Evolutionary conservation across 495 filamentous ascomycete genomes (phyloP).

Genomic region (Tuber microsphaerosporum): DNA sequence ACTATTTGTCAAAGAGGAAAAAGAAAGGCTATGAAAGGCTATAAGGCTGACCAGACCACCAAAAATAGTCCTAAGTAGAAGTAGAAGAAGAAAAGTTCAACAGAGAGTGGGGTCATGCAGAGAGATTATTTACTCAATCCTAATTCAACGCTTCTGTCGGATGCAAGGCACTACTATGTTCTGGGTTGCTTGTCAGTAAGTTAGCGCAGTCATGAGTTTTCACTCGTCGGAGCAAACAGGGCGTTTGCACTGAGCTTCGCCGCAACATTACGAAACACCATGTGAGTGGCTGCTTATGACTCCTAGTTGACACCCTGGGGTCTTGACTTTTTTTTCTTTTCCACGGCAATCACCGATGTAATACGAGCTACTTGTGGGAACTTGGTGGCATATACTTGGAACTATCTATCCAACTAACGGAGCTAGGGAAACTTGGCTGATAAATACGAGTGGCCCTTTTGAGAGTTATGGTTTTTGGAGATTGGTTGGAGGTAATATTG

Average conservation of each 20-base stretch:
- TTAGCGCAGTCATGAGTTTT: neutral
- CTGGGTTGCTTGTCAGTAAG: neutral
- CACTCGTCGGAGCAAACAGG: neutral
- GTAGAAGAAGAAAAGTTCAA: neutral
- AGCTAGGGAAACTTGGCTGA: neutral
- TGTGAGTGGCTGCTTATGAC: neutral
- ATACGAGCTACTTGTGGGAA: neutral
- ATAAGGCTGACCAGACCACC: neutral
- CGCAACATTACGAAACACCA: neutral
- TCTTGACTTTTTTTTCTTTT: neutral
- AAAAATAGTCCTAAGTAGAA: neutral
- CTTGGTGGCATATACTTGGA: neutral
- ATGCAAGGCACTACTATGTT: neutral
- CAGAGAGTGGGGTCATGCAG: neutral
- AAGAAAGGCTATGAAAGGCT: neutral
- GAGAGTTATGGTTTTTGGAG: neutral
- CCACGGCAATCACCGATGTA: neutral
- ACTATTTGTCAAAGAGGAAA: neutral
- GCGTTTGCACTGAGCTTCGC: neutral
- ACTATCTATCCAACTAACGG: neutral
- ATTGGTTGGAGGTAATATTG: neutral
- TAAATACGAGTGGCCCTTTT: neutral
- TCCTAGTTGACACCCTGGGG: neutral
- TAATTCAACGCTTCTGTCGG: neutral
- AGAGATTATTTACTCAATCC: neutral